These are phyloP conservation scores for Pyracantha coccinea DNA, from an alignment of 331 rosid species.

Conservation along the genomic window DNA sequence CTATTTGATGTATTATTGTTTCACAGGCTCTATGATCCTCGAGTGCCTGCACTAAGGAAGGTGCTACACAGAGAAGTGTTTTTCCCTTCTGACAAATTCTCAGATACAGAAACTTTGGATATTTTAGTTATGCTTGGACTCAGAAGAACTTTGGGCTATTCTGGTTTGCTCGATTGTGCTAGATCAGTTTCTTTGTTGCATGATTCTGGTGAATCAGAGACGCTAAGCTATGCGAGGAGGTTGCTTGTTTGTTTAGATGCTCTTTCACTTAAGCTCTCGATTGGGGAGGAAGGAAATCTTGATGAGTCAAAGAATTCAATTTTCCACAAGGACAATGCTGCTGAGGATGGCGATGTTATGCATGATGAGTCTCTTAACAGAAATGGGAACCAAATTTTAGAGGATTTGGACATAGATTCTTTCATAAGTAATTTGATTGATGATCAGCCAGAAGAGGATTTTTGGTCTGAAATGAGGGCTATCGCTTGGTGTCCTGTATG, in stretches of 20 bases:
- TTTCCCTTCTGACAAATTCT: conserved; percentile 77
- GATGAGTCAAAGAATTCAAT: conserved; percentile 29
- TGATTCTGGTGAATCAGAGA: conserved; percentile 46
- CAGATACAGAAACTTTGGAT: conserved; percentile 60
- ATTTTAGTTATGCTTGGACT: conserved; percentile 77
- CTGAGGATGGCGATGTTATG: conserved; percentile 22
- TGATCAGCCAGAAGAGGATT: conserved; percentile 68
- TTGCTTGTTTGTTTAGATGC: conserved; percentile 56
- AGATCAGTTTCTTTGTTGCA: conserved; percentile 69
- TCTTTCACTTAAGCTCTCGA: conserved; percentile 52
- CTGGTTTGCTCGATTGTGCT: conserved; percentile 94
- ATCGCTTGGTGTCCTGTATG: conserved; percentile 91
- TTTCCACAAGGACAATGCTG: conserved; percentile 13
- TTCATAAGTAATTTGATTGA: conserved; percentile 33
- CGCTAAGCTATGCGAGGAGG: conserved; percentile 45
- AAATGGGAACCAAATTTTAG: conserved; percentile 24
- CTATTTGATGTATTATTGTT: background rate
- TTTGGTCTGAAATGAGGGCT: conserved; percentile 81
- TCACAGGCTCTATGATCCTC: conserved; percentile 98
- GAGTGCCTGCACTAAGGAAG: conserved; percentile 53
- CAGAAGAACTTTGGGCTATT: conserved; percentile 66
- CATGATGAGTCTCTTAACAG: conserved; percentile 25
- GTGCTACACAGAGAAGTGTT: conserved; percentile 60
- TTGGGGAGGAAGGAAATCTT: conserved; percentile 27
- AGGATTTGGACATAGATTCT: conserved; percentile 31